phyloP scores from a whole-genome alignment of 2,329 filamentous ascomycete genomes.

The Stagonosporopsis vannaccii region DNA sequence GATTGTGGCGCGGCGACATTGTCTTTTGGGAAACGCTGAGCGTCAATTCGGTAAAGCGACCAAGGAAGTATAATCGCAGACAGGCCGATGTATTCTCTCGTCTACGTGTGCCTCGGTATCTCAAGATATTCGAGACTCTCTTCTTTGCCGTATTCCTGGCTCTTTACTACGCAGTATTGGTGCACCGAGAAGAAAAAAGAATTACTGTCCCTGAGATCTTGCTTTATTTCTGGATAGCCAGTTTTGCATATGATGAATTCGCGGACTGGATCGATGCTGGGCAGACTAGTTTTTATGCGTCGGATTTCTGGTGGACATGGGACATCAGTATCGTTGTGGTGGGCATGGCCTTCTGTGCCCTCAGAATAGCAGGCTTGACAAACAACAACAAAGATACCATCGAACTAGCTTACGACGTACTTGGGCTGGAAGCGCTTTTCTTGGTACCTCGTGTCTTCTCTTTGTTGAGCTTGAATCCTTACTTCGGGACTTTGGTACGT shows the following conservation, averaged over 20 bases:
- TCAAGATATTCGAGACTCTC: constrained; percentile 82
- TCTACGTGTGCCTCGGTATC: constrained; percentile 79
- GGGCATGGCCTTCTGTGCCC: constrained; percentile 72
- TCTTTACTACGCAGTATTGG: constrained; percentile 86
- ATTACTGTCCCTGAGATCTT: constrained; percentile 75
- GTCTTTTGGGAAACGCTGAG: constrained; percentile 86
- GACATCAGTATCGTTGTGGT: constrained; percentile 70
- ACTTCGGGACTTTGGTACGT: constrained; percentile 78
- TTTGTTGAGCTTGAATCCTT: constrained; percentile 83
- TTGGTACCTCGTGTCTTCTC: constrained; percentile 88
- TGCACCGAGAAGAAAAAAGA: constrained; percentile 70
- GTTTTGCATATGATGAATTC: constrained; percentile 84
- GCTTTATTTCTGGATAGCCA: constrained; percentile 85
- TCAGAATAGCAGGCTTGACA: constrained; percentile 71
- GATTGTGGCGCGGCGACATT: constrained; percentile 83
- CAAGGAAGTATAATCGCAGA: constrained; percentile 73
- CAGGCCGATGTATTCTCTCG: constrained; percentile 63
- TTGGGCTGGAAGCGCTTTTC: constrained; percentile 87
- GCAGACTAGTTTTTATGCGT: constrained; percentile 68
- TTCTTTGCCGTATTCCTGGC: constrained; percentile 80
- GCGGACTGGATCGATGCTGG: constrained; percentile 80
- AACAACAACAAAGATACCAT: constrained; percentile 68
- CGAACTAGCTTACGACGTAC: constrained; percentile 84
- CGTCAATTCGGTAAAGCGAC: constrained; percentile 75
- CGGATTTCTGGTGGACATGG: constrained; percentile 47